These are phyloP conservation scores for Aristolochia californica DNA, from an alignment of 164 flowering plant genomes.

Conservation along the genomic window DNA sequence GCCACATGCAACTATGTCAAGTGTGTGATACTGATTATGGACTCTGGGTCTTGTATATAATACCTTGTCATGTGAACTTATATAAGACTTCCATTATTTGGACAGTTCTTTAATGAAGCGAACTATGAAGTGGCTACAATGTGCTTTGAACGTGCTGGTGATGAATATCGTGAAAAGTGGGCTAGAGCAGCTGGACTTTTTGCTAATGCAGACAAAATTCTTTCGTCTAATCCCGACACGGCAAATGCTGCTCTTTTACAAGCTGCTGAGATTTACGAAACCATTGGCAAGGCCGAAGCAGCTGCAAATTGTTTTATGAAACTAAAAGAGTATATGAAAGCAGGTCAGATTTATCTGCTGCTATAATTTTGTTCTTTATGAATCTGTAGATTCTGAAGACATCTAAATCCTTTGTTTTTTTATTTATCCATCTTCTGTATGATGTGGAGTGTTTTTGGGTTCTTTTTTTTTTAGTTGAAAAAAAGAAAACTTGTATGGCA, in stretches of 20 bases:
- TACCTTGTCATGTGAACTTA: too few species aligned
- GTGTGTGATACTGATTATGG: too few species aligned
- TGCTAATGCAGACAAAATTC: constrained; percentile 37
- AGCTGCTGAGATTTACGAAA: constrained; percentile 58
- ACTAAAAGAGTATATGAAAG: constrained; percentile 41
- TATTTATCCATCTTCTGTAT: too few species aligned
- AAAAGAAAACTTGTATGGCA: too few species aligned
- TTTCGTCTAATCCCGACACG: constrained; percentile 27
- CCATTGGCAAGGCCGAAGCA: constrained; percentile 38
- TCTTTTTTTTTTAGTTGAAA: too few species aligned
- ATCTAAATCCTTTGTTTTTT: too few species aligned
- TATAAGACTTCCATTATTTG: too few species aligned
- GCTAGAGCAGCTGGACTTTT: constrained; percentile 50
- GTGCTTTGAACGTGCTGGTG: constrained; percentile 78
- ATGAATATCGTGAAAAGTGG: constrained; percentile 35
- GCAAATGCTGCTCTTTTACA: constrained; percentile 26
- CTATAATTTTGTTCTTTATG: background rate
- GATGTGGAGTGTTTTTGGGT: too few species aligned
- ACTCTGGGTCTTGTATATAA: too few species aligned
- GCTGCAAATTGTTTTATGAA: constrained; percentile 62
- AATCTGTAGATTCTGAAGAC: background rate
- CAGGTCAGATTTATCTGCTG: constrained; percentile 27
- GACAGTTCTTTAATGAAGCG: constrained; percentile 46
- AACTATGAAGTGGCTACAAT: constrained; percentile 65
- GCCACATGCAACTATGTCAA: too few species aligned